phyloP scores from a whole-genome alignment of 768 basidiomycete species.

The Cystobasidium tubakii region DNA sequence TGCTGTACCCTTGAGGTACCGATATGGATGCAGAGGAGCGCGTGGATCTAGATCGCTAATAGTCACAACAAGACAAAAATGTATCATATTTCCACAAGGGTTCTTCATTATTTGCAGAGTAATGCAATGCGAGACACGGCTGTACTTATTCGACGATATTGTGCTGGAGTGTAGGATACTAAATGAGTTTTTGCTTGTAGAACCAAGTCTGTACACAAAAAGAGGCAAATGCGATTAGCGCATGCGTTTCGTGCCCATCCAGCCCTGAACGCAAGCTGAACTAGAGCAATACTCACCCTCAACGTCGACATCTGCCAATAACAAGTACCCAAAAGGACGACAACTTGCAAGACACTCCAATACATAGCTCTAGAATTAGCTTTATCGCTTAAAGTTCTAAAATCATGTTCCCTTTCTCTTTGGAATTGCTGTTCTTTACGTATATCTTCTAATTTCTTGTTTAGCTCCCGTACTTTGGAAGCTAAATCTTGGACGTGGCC shows the following conservation, averaged over 20 bases:
- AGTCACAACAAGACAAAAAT: not conserved
- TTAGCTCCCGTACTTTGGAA: slow-evolving; percentile 79
- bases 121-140: not conserved
- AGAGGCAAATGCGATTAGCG: not conserved
- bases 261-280: too few relatives aligned
- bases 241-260: too few relatives aligned
- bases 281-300: slow-evolving; percentile 51
- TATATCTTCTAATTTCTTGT: slow-evolving; percentile 86
- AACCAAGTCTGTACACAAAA: slow-evolving; percentile 23
- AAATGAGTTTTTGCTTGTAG: slow-evolving; percentile 32
- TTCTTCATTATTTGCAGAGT: not conserved
- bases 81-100: not conserved
- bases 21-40: too few relatives aligned
- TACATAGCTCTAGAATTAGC: slow-evolving; percentile 91
- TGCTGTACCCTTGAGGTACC: too few relatives aligned
- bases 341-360: slow-evolving; percentile 85
- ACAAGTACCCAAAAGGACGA: slow-evolving; percentile 74
- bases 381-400: slow-evolving; percentile 75
- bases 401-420: slow-evolving; percentile 86
- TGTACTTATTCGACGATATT: not conserved
- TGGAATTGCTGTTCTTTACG: slow-evolving; percentile 95
- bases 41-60: not conserved
- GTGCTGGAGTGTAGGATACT: not conserved
- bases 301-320: slow-evolving; percentile 90
- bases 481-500: slow-evolving; percentile 76